Conservation (phyloP, 2,329 filamentous ascomycete genomes). For the Samsoniella hepiali region DNA sequence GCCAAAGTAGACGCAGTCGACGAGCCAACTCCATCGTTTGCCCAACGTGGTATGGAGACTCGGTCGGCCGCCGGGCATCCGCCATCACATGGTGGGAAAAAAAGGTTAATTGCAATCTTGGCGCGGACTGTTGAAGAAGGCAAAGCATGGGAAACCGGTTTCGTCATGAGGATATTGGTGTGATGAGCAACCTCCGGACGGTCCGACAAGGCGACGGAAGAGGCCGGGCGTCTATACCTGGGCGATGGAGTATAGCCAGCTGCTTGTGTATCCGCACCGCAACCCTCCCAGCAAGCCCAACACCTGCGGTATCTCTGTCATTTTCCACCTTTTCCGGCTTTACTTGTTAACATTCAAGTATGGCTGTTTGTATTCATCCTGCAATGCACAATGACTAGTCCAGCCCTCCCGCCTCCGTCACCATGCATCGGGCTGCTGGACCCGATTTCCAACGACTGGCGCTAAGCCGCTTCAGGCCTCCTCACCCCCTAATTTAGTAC, state of each 20-base stretch:
- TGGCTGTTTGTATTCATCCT: no score
- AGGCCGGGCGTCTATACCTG: background rate
- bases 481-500: conserved; percentile 2
- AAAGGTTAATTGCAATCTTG: background rate
- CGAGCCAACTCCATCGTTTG: no score
- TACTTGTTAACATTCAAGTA: background rate
- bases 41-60: background rate
- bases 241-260: no score
- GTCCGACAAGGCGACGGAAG: background rate
- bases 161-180: background rate
- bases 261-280: no score
- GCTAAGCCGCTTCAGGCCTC: background rate
- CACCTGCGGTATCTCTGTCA: background rate
- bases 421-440: background rate
- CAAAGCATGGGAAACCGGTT: background rate
- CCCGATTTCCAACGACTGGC: background rate
- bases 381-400: background rate
- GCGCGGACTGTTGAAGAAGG: background rate
- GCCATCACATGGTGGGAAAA: background rate
- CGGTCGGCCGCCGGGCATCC: background rate
- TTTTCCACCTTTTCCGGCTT: background rate
- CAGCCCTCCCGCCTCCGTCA: background rate
- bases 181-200: background rate
- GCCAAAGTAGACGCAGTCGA: no score
- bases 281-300: no score